Evolutionary conservation across 1,284 basidiomycete genomes (phyloP).

Genomic region (Singerocomus inundabilis): DNA sequence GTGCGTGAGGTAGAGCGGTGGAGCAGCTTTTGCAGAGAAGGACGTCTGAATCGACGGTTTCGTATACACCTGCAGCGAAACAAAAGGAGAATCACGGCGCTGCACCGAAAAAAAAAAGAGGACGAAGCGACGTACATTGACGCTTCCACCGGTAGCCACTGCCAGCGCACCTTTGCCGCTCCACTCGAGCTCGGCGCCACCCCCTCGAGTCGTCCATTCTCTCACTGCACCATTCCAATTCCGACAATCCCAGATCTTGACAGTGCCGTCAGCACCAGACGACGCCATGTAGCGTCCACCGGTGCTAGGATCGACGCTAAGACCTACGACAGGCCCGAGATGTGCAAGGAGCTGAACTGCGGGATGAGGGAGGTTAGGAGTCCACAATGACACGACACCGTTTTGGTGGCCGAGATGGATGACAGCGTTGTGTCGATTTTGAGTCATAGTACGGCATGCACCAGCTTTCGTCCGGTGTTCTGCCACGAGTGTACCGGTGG

Average conservation of each 20-base stretch:
- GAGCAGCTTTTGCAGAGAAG: constrained; percentile 50
- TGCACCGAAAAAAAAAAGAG: too few species aligned
- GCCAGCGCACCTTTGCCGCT: constrained; percentile 83
- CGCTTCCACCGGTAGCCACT: constrained; percentile 76
- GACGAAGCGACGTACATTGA: constrained; percentile 61
- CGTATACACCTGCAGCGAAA: constrained; percentile 55
- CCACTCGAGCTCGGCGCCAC: constrained; percentile 67
- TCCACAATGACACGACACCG: constrained; percentile 92
- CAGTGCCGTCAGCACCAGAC: constrained; percentile 81
- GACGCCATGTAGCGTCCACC: constrained; percentile 92
- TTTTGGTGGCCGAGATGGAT: constrained; percentile 94
- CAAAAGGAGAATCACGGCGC: too few species aligned
- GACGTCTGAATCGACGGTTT: constrained; percentile 63
- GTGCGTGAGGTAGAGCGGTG: constrained; percentile 85
- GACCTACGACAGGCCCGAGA: constrained; percentile 80
- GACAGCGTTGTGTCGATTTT: constrained; percentile 91
- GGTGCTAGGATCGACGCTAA: constrained; percentile 81
- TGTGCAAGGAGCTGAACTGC: constrained; percentile 93
- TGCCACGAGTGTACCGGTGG: constrained; percentile 85
- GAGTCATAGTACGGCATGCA: constrained; percentile 82
- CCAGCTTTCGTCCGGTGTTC: constrained; percentile 93
- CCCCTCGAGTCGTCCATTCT: constrained; percentile 74
- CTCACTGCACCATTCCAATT: constrained; percentile 90
- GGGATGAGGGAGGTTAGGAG: constrained; percentile 88
- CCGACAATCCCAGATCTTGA: constrained; percentile 95